phyloP scores from a whole-genome alignment of 805 yeast genomes.

The Zygoascus tannicola region DNA sequence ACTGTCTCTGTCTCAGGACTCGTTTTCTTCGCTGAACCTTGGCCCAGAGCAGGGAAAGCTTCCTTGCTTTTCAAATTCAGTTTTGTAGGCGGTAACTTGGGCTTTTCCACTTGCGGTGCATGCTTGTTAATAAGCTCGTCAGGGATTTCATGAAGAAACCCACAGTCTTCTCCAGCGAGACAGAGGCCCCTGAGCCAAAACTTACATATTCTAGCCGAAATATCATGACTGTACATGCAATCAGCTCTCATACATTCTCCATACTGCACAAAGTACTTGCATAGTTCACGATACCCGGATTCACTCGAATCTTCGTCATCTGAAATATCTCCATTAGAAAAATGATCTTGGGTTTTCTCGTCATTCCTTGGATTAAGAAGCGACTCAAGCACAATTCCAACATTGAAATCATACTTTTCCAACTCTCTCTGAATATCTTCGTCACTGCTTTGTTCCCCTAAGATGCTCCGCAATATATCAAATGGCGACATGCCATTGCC shows the following conservation, averaged over 20 bases:
- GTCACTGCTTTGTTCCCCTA: constrained; percentile 27
- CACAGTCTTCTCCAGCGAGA: constrained; percentile 34
- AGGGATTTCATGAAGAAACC: constrained; percentile 34
- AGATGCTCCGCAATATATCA: constrained; percentile 28
- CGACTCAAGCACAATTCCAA: constrained; percentile 22
- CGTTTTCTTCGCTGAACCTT: background rate
- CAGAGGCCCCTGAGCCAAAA: constrained; percentile 41
- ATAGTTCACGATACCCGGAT: constrained; percentile 28
- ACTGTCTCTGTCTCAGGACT: background rate
- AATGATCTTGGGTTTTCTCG: background rate
- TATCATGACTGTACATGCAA: constrained; percentile 39
- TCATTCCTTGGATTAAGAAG: constrained; percentile 12
- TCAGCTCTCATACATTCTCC: constrained; percentile 38
- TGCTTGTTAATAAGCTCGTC: constrained; percentile 11
- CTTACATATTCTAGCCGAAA: constrained; percentile 34
- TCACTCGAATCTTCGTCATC: background rate
- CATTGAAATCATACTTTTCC: constrained; percentile 31
- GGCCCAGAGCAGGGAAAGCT: constrained; percentile 20
- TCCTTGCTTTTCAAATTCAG: constrained; percentile 16
- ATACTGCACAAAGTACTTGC: constrained; percentile 34
- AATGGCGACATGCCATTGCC: constrained; percentile 26
- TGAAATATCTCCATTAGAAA: background rate
- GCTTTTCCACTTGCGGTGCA: constrained; percentile 1
- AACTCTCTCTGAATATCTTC: constrained; percentile 31
- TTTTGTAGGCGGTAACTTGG: constrained; percentile 5